Base-by-base conservation (phyloP, 2,329 filamentous ascomycete genomes). In the Talaromyces sp. region DNA sequence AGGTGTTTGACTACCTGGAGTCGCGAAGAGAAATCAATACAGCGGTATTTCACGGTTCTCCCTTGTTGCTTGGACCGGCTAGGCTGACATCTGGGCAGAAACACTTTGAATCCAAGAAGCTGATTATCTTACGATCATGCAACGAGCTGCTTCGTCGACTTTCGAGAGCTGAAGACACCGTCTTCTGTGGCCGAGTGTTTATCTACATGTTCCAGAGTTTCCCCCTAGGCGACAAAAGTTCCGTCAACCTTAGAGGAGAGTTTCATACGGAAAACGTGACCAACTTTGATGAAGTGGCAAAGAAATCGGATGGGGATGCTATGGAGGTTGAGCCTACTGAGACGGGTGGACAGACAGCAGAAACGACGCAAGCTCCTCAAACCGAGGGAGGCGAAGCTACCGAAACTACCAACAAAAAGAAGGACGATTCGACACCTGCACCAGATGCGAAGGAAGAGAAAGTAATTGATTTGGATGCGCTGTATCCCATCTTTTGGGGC, bases 131-230 rank as follows among this genome's bases (percentile, higher is more conserved):
- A n/a, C 85, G 95, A 69, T 90, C 89, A 62, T 99, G 95, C 77
- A 99, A 98, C 74, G 95, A 98, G 76, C 82, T 99, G 17, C 81
- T 99, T n/a, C 87, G 93, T 38, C 85, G 95, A 52, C 82, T 99
- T 2, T 98, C 95, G n/a, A 86, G 95, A 60, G 93, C 95, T 4
- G 93, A 98, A 73, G 95, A 99, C 74, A 96, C 95, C 0, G 92
- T 96, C 0, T 99, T 99, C 72, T 99, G 95, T 70, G 95, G 95
- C 17, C 86, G 95, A 43, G 95, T 99, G 27, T 98, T 98, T 75
- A 97, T 99, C 65, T 99, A 97, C 75, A 86, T 99, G 71, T 99
- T 98, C 75, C 95, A 99, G 74, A 96, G 92, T 73, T 98, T 99
- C 70, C 95, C 95, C 1, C 81, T 99, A 0, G 93, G 93, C 32